Conservation (phyloP, 345 rosid genomes). For the Acer saccharum region DNA sequence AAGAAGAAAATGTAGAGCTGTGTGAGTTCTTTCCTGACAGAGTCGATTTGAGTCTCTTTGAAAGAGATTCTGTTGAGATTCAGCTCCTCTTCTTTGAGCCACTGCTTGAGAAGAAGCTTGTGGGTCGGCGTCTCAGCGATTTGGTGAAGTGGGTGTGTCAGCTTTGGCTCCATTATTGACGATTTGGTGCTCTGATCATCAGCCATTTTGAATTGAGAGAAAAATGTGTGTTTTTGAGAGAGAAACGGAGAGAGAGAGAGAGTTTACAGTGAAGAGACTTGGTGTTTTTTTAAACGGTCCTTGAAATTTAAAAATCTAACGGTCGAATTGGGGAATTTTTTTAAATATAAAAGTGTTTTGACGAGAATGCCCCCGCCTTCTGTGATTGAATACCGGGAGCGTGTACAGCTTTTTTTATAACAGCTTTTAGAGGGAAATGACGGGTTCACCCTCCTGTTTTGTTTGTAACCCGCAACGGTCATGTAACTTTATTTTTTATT, state of each 20-base stretch:
- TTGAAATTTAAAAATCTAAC: constrained; percentile 20
- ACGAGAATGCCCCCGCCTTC: background rate
- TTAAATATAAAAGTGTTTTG: background rate
- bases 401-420: background rate
- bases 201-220: constrained; percentile 14
- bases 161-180: constrained; percentile 55
- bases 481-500: background rate
- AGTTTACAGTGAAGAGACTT: background rate
- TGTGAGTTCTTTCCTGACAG: constrained; percentile 67
- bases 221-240: constrained; percentile 21
- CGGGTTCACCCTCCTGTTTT: constrained; percentile 2
- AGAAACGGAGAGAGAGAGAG: constrained; percentile 14
- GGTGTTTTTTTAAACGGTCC: constrained; percentile 8
- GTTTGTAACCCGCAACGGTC: background rate
- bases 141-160: constrained; percentile 81
- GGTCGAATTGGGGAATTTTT: constrained; percentile 25
- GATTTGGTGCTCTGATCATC: constrained; percentile 51
- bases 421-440: constrained; percentile 1
- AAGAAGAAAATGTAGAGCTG: constrained; percentile 88
- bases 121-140: constrained; percentile 89
- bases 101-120: constrained; percentile 92
- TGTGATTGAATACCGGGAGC: background rate
- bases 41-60: constrained; percentile 86
- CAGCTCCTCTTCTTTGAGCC: constrained; percentile 93
- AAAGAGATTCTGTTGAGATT: constrained; percentile 68